Evolutionary conservation across 345 rosid genomes (phyloP).

Genomic region (Linum trigynum): DNA sequence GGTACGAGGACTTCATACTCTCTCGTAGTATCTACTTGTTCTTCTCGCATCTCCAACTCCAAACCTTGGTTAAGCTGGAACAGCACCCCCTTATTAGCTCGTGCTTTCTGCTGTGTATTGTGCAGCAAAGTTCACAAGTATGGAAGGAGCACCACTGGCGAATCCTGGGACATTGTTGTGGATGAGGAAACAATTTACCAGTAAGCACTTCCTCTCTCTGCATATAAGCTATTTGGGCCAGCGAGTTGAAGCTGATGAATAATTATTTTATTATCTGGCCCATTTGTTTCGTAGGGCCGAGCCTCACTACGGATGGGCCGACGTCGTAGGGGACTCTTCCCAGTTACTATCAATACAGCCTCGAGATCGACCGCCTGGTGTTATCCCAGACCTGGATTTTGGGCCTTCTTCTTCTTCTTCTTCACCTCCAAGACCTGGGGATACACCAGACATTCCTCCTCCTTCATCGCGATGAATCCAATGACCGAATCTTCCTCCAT

Average conservation of each 20-base stretch:
- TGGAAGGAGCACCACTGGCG: conserved; percentile 90
- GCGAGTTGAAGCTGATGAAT: too few relatives aligned
- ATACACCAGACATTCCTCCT: conserved; percentile 8
- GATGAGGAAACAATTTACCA: conserved; percentile 88
- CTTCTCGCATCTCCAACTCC: too few relatives aligned
- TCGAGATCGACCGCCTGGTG: conserved; percentile 76
- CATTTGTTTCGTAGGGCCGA: conserved; percentile 45
- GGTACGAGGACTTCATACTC: too few relatives aligned
- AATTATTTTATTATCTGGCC: too few relatives aligned
- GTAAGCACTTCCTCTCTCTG: conserved; percentile 36
- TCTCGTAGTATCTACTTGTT: too few relatives aligned
- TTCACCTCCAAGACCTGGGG: conserved; percentile 35
- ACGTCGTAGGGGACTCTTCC: conserved; percentile 81
- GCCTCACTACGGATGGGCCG: conserved; percentile 99
- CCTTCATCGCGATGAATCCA: too few relatives aligned
- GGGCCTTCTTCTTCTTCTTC: conserved; percentile 43
- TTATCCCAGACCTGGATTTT: conserved; percentile 62
- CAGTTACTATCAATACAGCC: conserved; percentile 78
- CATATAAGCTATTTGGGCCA: too few relatives aligned
- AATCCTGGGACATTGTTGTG: conserved; percentile 95
- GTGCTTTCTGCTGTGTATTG: neutral
- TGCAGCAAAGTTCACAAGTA: conserved; percentile 95
- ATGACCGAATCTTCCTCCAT: too few relatives aligned
- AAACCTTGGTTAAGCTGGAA: too few relatives aligned
- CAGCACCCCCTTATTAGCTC: neutral